Base-by-base conservation (phyloP, 1,284 basidiomycete genomes). In the Grifola frondosa region DNA sequence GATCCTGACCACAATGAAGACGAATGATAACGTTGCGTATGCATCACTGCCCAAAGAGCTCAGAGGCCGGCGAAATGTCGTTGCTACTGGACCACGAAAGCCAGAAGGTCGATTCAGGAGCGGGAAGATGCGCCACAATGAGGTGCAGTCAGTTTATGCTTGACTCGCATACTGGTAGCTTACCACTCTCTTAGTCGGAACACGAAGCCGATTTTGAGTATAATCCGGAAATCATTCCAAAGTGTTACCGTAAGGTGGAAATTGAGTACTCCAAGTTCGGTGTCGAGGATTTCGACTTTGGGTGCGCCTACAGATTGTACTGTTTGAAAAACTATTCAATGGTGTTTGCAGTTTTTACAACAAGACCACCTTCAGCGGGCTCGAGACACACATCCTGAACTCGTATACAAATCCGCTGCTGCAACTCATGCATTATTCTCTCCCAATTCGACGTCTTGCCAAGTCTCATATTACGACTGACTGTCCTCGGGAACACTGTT, bases 241-340 rank as follows among this genome's bases (percentile, higher is more conserved):
- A 80, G 46, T 80, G 86, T 52, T 99, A 97, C 64, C 81, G 89
- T 32, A 86, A 88, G 59, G 93, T 97, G 30, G 93, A 97, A 65
- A 99, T 99, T 60, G 93, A 97, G 66, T 99, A 99, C 65, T 96
- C 92, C 35, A 93, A 93, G 58, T 99, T 99, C 56, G 96, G 96
- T n/a, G 91, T 98, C 20, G 96, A 96, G 63, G 96, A 99, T 66
- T 99, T 99, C 60, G 97, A 99, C 64, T 99, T 99, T 61, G 95
- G 79, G 90, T 91, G 59, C n/a, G 44, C 41, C 10, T 19, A 46
- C 73, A 60, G 26, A 0, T 28, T 28, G 35, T n/a, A 13, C n/a
- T 3, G 7, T 20, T 32, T 5, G 9, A 13, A n/a, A 9, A 16
- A 17, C 16, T 6, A 12, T 10, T 30, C 8, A 30, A 15, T 17